Evolutionary conservation across 371 early-diverging fungal species (phyloP).

Genomic region (Syncephalis plumigaleata): DNA sequence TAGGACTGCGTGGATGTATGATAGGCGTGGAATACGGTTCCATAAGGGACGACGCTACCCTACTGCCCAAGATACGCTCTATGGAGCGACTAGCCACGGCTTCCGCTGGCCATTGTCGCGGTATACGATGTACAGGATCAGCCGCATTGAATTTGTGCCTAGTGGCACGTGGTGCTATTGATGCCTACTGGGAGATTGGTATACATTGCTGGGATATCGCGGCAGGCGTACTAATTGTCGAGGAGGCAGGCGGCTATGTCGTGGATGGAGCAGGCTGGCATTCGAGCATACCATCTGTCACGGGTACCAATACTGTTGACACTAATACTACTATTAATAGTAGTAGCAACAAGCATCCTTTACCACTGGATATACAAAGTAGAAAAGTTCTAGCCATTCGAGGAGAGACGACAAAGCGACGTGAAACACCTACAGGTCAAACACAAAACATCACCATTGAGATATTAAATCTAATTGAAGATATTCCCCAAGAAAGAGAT

Average conservation of each 20-base stretch:
- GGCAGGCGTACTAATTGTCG: slow-evolving; percentile 52
- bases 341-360: too few relatives aligned
- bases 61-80: slow-evolving; percentile 49
- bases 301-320: too few relatives aligned
- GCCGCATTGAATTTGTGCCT: slow-evolving; percentile 64
- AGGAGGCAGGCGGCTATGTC: slow-evolving; percentile 57
- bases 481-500: neutral
- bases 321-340: too few relatives aligned
- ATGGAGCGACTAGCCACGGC: slow-evolving; percentile 24
- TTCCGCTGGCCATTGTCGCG: slow-evolving; percentile 30
- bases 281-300: too few relatives aligned
- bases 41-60: slow-evolving; percentile 28
- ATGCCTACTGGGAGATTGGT: slow-evolving; percentile 87
- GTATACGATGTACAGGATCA: slow-evolving; percentile 63
- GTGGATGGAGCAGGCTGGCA: slow-evolving; percentile 26
- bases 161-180: slow-evolving; percentile 67
- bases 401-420: neutral
- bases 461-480: slow-evolving; percentile 4
- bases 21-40: slow-evolving; percentile 76
- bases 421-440: slow-evolving; percentile 3
- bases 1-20: slow-evolving; percentile 42
- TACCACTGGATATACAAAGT: slow-evolving; percentile 2
- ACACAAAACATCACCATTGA: slow-evolving; percentile 4
- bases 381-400: slow-evolving; percentile 4
- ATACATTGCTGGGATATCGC: slow-evolving; percentile 55